Evolutionary conservation across 192 early-diverging fungal genomes (phyloP), one percentile per base, ranked within the genome.

Genomic region (Allomyces macrogynus): DNA sequence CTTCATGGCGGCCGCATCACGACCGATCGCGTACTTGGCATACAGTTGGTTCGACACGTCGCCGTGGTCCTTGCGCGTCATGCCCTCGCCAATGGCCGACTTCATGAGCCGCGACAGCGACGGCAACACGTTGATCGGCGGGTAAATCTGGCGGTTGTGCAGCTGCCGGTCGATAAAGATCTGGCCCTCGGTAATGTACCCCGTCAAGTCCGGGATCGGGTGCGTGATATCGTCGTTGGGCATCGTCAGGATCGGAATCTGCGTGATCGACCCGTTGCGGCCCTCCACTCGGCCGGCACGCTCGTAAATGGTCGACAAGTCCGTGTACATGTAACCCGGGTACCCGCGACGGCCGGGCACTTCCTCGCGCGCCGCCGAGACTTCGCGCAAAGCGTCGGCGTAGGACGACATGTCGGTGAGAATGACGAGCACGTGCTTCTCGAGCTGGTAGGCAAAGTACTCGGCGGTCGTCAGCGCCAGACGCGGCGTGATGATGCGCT

Each of bases 181-280:
- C 79, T 99, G 95, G 23, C 95, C 95, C 80, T 99, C 95, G 23
- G 95, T 99, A 81, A 99, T 99, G 72, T 94, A 99, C 43, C 95
- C 95, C 43, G 95, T 99, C 79, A 99, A 87, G 83, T 99, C 95
- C 5, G 95, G 95, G 74, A 99, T 97, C 60, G 95, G 95, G 72
- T 99, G 95, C 43, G 95, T 99, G 67, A 99, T 99, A 81, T 99
- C 92, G 84, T 99, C 95, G 81, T 97, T 99, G 43, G 95, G 95
- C 95, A 99, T 99, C 25, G 95, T 97, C 74, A 99, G 76, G 78
- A 99, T 99, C n/a, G 95, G 95, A 65, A 99, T 97, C 76, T 99
- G 95, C 23, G 95, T 99, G 66, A 99, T 99, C 43, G 89, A 92
- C 63, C 95, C 95, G 76, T 94, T 95, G 64, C 95, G 80, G 64